Percentiles rank a stretch among this genome's conserved stretches.
These are phyloP conservation scores for Phialemoniopsis sp. DNA, from an alignment of 2,329 filamentous ascomycete genomes.

Conservation along the genomic window DNA sequence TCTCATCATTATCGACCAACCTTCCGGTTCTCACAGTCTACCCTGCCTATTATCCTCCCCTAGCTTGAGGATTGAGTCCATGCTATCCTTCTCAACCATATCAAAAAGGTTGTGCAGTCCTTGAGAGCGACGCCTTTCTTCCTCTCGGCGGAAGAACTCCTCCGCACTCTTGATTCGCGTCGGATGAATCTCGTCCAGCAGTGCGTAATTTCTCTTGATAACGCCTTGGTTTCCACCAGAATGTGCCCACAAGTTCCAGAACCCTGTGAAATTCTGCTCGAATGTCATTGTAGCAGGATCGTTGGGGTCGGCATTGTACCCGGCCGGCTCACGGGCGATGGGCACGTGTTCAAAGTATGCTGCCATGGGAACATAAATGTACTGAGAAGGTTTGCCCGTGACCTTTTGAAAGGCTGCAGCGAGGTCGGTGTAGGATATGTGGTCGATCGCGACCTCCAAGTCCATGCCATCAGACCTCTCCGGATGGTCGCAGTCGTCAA, in stretches of 20 bases:
- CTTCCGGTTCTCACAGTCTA: neutral
- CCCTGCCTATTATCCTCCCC: conserved; percentile 12
- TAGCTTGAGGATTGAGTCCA: conserved; percentile 17
- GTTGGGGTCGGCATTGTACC: conserved; percentile 24
- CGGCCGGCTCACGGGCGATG: conserved; percentile 21
- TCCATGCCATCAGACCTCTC: conserved; percentile 18
- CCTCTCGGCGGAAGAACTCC: conserved; percentile 36
- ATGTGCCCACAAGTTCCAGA: conserved; percentile 41
- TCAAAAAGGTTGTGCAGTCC: conserved; percentile 6
- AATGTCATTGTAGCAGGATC: conserved; percentile 30
- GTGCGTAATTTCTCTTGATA: conserved; percentile 37
- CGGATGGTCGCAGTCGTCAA: conserved; percentile 22
- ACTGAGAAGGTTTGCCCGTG: conserved; percentile 22
- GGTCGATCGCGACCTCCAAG: conserved; percentile 22
- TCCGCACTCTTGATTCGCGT: conserved; percentile 39
- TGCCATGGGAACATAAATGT: conserved; percentile 8
- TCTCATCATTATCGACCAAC: too few relatives aligned
- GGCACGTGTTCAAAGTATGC: conserved; percentile 21
- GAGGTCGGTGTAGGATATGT: conserved; percentile 18
- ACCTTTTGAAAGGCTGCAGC: conserved; percentile 22
- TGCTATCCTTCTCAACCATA: conserved; percentile 25
- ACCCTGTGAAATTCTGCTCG: conserved; percentile 44
- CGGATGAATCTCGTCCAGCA: conserved; percentile 49
- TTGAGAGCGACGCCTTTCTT: conserved; percentile 8
- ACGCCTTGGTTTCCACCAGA: conserved; percentile 35